These are phyloP conservation scores for Russula emetica DNA, from an alignment of 768 basidiomycete genomes.

Conservation along the genomic window DNA sequence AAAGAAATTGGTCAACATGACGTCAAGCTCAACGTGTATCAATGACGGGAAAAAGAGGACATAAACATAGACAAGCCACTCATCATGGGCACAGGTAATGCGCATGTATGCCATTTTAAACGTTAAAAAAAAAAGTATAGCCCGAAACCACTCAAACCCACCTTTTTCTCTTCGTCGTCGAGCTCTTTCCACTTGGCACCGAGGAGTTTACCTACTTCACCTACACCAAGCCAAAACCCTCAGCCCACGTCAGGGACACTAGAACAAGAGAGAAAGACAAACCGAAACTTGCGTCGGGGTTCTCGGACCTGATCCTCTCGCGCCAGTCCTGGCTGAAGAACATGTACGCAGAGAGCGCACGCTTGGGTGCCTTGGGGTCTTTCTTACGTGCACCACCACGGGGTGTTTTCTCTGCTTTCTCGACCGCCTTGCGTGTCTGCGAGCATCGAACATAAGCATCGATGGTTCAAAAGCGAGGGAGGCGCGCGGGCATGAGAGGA, in stretches of 20 bases:
- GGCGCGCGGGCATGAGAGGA: constrained; percentile 20
- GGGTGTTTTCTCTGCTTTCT: constrained; percentile 60
- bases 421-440: constrained; percentile 67
- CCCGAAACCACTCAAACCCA: constrained; percentile 32
- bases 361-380: constrained; percentile 83
- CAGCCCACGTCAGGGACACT: constrained; percentile 14
- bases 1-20: constrained; percentile 9
- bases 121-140: background rate
- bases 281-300: constrained; percentile 94
- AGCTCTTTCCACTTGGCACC: constrained; percentile 98
- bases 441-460: constrained; percentile 21
- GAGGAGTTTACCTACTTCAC: constrained; percentile 91
- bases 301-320: constrained; percentile 91
- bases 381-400: constrained; percentile 56
- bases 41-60: background rate
- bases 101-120: constrained; percentile 12
- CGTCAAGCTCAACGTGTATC: constrained; percentile 3
- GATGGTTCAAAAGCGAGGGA: constrained; percentile 7
- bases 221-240: constrained; percentile 38
- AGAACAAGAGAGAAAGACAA: constrained; percentile 29
- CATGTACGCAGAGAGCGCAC: constrained; percentile 96
- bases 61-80: background rate
- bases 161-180: constrained; percentile 88
- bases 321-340: constrained; percentile 97
- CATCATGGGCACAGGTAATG: background rate